Evolutionary conservation across 345 rosid genomes (phyloP).

Genomic region (Carallia brachiata): DNA sequence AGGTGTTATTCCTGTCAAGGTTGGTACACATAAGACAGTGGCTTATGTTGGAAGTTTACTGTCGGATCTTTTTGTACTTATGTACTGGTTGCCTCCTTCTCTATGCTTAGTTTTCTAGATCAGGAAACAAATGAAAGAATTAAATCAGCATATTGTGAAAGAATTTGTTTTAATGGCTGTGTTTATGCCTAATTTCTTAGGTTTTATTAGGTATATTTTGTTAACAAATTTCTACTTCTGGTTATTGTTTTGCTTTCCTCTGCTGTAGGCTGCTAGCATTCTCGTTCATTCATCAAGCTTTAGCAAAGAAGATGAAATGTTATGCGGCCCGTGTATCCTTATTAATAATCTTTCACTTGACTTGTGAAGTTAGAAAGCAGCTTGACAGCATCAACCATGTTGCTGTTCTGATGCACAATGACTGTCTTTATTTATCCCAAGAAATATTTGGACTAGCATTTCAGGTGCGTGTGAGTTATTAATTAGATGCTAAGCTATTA

Average conservation of each 20-base stretch:
- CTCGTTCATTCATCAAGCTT: conserved; percentile 6
- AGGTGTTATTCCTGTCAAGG: conserved; percentile 89
- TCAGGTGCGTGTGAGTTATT: conserved; percentile 53
- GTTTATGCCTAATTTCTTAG: not conserved
- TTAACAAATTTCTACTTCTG: not conserved
- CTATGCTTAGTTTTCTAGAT: not conserved
- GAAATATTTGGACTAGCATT: conserved; percentile 91
- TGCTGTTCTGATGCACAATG: conserved; percentile 90
- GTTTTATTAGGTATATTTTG: not conserved
- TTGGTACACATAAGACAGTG: conserved; percentile 41
- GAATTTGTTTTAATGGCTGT: no score
- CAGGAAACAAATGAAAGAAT: not conserved
- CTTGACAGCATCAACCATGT: conserved; percentile 86
- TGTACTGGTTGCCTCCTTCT: not conserved
- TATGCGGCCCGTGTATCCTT: conserved; percentile 3
- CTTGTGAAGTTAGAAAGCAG: conserved; percentile 89
- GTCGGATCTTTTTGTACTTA: not conserved
- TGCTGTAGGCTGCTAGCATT: not conserved
- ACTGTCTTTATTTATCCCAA: conserved; percentile 79
- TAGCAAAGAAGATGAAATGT: not conserved
- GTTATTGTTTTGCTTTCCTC: not conserved
- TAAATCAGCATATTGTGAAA: not conserved
- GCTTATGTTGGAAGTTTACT: not conserved
- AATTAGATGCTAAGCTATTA: not conserved
- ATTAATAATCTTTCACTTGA: conserved; percentile 28